Percentiles rank a stretch among this genome's conserved stretches.
phyloP scores from a whole-genome alignment of 2,329 filamentous ascomycete species.

The Leptodontidium sp. region DNA sequence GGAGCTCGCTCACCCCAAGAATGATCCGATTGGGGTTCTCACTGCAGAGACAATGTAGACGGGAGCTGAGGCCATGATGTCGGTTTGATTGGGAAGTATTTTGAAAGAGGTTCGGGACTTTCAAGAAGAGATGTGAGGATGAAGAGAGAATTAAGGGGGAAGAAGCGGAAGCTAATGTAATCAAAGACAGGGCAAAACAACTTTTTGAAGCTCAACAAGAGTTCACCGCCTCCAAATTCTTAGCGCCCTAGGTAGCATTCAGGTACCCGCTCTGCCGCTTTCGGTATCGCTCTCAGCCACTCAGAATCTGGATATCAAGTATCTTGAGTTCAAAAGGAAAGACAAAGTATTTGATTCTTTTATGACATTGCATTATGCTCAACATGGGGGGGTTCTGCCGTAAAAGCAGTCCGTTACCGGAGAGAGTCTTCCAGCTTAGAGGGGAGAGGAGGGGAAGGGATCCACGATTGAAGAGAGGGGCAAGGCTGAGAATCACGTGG shows the following conservation, averaged over 20 bases:
- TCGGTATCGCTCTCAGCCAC: background rate
- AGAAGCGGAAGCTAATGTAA: conserved; percentile 15
- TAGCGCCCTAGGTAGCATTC: conserved; percentile 3
- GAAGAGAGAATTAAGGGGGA: background rate
- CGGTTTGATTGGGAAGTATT: conserved; percentile 6
- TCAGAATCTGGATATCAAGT: background rate
- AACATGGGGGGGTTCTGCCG: background rate
- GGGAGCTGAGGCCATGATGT: conserved; percentile 79
- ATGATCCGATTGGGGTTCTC: conserved; percentile 91
- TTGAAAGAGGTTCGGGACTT: background rate
- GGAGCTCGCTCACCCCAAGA: conserved; percentile 76
- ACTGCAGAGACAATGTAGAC: conserved; percentile 96
- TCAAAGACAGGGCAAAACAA: conserved; percentile 14
- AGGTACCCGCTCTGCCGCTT: conserved; percentile 19
- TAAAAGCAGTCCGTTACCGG: background rate
- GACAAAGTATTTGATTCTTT: background rate
- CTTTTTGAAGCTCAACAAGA: conserved; percentile 18
- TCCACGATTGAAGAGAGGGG: conserved; percentile 19
- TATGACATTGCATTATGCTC: background rate
- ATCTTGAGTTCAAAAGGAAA: background rate
- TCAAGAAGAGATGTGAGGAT: background rate
- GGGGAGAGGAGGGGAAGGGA: background rate
- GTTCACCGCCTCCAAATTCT: conserved; percentile 22
- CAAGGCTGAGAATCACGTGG: conserved; percentile 40
- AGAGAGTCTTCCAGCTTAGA: background rate